Base-by-base conservation (phyloP, 148 eudicot genomes). In the Pharnaceum exiguum region DNA sequence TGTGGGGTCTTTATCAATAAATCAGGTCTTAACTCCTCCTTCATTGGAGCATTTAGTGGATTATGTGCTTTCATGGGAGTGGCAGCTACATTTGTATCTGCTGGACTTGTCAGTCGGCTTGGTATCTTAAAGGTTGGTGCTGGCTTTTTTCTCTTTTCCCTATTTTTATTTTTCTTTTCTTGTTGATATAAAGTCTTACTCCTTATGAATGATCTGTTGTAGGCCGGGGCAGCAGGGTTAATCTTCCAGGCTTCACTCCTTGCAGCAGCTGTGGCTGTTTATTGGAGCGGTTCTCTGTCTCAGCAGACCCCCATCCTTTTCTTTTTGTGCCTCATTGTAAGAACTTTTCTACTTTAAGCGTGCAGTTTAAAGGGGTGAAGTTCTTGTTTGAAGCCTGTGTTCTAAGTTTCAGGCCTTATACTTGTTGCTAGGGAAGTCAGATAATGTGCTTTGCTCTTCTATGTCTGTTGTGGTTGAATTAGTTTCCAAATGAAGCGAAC, bases 221-320 rank as follows among this genome's bases (percentile, higher is more conserved):
- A 90, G 97, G 97, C 97, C 75, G 97, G 97, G 55, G 97, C 97
- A 48, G 82, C 72, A 65, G 97, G 97, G 35, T 68, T 91, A 48
- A 55, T 91, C 53, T 71, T 82, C 47, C 95, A 87, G 77, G 94
- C 97, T 55, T 77, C 79, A 45, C 82, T 91, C 70, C 96, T 91
- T 62, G 77, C 89, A 8, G 42, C 74, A 22, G 93, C 97, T 23
- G 97, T 87, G 69, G 81, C 76, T 65, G 96, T 85, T 12, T 91
- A 87, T 58, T 91, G 89, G 90, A 84, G 89, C 67, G 83, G 94
- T 35, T 70, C 81, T 73, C 73, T 91, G 47, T 67, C 85, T 48
- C 78, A 72, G 66, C 82, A 73, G 68, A 80, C 72, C 33, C 89
- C 95, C 49, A 78, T 91, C 62, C 57, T 78, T 19, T 70, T 84